Base-by-base conservation (phyloP, 495 filamentous ascomycete genomes). In the Antarctomyces pellizariae region DNA sequence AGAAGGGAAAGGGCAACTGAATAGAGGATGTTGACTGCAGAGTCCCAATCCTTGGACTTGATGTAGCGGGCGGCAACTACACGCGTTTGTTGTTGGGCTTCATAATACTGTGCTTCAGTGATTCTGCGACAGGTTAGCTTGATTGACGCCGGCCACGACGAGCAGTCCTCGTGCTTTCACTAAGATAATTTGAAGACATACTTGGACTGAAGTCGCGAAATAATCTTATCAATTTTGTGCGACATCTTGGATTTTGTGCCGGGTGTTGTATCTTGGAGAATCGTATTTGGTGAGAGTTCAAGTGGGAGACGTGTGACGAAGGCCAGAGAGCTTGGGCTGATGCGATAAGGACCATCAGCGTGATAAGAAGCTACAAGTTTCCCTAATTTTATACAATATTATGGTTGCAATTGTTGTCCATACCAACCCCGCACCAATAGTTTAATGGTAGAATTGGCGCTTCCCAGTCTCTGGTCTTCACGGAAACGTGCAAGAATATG, bases 61-160 rank as follows among this genome's bases (percentile, higher is more conserved):
- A 77, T 63, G 47, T 99, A 92, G 16, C 86, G 79, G 25, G 75
- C 74, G 18, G 82, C 77, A 37, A 95, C 79, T 16, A 90, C 78
- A 18, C 86, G 76, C 31, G 91, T 71, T 55, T 97, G 89, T 48
- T 97, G 86, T 48, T 90, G 80, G 28, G 86, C 86, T 62, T 97
- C 86, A 54, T 97, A 97, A 57, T 67, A 92, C 39, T 78, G 66
- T 33, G 86, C 89, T 50, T 86, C 80, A 35, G 69, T 60, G 48
- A 92, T 93, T 45, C 84, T 89, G 51, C 33, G 34, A 31, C 7
- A 14, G 13, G 29, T 32, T 31, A 32, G 27, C 11, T 14, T 1
- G 2, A 23, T 17, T 18, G 22, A 35, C 16, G 3, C 9, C 10
- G 21, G 24, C 13, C 13, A 18, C 18, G 18, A 4, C 14, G n/a